phyloP scores from a whole-genome alignment of 1,139 yeast genomes.

The Scheffersomyces parashehatae region DNA sequence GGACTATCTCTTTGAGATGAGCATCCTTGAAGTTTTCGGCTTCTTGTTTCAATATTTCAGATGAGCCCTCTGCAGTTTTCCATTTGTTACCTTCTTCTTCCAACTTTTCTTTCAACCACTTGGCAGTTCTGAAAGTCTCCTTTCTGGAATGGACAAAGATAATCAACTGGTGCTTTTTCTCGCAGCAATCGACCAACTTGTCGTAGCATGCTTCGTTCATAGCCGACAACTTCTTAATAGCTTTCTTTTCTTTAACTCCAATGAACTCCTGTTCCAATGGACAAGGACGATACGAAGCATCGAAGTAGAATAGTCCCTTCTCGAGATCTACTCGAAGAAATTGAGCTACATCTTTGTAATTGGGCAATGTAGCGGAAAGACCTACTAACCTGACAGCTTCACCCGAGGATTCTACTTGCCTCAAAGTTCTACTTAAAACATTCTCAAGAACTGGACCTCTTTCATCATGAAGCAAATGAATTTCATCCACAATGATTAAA shows the following conservation, averaged over 20 bases:
- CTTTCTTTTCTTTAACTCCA: conserved; percentile 84
- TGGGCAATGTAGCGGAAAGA: conserved; percentile 91
- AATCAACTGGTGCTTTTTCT: conserved; percentile 67
- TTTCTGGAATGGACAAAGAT: conserved; percentile 93
- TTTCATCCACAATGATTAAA: conserved; percentile 86
- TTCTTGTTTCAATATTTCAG: conserved; percentile 64
- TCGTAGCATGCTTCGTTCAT: conserved; percentile 93
- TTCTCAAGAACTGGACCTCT: conserved; percentile 95
- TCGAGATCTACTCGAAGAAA: conserved; percentile 69
- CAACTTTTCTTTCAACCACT: conserved; percentile 65
- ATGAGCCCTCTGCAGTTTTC: conserved; percentile 57
- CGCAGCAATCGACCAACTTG: conserved; percentile 66
- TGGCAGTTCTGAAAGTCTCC: conserved; percentile 85
- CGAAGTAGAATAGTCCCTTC: conserved; percentile 73
- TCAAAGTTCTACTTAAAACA: conserved; percentile 73
- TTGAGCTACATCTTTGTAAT: conserved; percentile 81
- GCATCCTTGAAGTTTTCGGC: conserved; percentile 55
- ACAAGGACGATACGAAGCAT: conserved; percentile 83
- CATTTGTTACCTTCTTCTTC: conserved; percentile 54
- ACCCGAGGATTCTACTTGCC: conserved; percentile 44
- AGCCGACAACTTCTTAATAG: conserved; percentile 75
- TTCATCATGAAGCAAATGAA: conserved; percentile 89
- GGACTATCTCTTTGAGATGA: conserved; percentile 60
- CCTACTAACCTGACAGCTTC: conserved; percentile 73
- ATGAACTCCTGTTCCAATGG: conserved; percentile 87